Conservation (phyloP, 305 asterid genomes). For the Withania somnifera region DNA sequence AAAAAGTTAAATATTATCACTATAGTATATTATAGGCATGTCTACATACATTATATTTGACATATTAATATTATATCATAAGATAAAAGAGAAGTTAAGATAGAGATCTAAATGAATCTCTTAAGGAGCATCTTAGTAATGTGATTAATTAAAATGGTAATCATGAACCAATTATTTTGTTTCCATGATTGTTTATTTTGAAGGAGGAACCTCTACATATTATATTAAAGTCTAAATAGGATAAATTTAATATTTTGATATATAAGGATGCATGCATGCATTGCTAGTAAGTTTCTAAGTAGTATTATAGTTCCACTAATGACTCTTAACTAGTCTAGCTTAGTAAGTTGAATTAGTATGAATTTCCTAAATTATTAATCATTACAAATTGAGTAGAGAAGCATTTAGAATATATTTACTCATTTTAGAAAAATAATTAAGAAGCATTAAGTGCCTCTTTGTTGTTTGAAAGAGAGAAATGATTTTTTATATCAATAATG, state of each 20-base stretch:
- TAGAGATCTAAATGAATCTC: neutral
- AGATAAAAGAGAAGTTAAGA: neutral
- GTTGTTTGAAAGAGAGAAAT: too few relatives aligned
- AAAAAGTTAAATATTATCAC: neutral
- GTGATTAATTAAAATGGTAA: neutral
- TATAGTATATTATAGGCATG: neutral
- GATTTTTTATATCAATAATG: too few relatives aligned
- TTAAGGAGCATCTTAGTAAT: neutral
- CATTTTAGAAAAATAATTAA: too few relatives aligned
- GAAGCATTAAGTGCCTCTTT: too few relatives aligned
- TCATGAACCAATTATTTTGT: neutral
- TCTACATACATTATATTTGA: neutral
- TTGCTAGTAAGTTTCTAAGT: neutral
- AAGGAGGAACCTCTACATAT: neutral
- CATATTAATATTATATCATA: neutral
- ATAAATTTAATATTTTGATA: neutral
- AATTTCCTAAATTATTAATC: too few relatives aligned
- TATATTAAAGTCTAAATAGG: neutral
- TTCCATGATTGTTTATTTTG: neutral
- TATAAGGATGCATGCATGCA: neutral
- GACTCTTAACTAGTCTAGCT: neutral
- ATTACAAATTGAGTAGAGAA: too few relatives aligned
- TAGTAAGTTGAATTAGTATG: neutral
- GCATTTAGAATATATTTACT: too few relatives aligned
- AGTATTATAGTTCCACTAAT: neutral